Percentiles rank a stretch among this genome's conserved stretches.
These are phyloP conservation scores for Leptodontidium sp. DNA, from an alignment of 2,329 filamentous ascomycete genomes.

Conservation along the genomic window DNA sequence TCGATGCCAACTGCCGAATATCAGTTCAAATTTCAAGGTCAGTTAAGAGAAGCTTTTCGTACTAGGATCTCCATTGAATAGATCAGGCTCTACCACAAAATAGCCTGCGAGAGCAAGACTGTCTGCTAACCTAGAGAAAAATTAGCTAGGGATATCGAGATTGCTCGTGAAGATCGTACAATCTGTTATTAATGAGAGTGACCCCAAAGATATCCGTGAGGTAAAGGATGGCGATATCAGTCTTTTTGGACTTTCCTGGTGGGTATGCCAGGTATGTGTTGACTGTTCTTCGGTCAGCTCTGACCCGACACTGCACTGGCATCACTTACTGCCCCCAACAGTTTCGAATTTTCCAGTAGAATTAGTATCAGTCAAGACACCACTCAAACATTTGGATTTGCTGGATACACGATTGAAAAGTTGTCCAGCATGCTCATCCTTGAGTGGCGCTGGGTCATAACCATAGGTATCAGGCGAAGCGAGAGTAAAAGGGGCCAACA, in stretches of 20 bases:
- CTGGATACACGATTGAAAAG: slow-evolving; percentile 23
- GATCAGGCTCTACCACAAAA: slow-evolving; percentile 69
- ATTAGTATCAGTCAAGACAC: slow-evolving; percentile 27
- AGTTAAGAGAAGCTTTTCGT: not conserved
- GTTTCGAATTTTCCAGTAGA: slow-evolving; percentile 26
- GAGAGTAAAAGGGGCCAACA: slow-evolving; percentile 2
- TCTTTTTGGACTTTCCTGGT: slow-evolving; percentile 53
- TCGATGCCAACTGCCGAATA: slow-evolving; percentile 18
- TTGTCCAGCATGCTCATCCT: slow-evolving; percentile 28
- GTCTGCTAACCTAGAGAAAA: slow-evolving; percentile 59
- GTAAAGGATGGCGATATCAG: slow-evolving; percentile 63
- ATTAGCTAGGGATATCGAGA: not conserved
- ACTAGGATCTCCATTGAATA: slow-evolving; percentile 63
- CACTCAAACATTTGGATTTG: slow-evolving; percentile 19
- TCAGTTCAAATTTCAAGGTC: not conserved
- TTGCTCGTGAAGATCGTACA: slow-evolving; percentile 18
- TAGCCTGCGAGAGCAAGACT: slow-evolving; percentile 73
- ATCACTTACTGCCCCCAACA: slow-evolving; percentile 28
- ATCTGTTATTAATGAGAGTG: slow-evolving; percentile 43
- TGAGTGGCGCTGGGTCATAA: slow-evolving; percentile 24
- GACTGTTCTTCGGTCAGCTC: slow-evolving; percentile 49
- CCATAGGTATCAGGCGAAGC: slow-evolving; percentile 7
- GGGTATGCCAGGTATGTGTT: slow-evolving; percentile 61
- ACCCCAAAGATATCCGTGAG: slow-evolving; percentile 65
- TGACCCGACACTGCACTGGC: not conserved